Percentiles rank a stretch among this genome's conserved stretches.
phyloP scores from a whole-genome alignment of 192 early-diverging fungal genomes.

The Coemansia sp. region DNA sequence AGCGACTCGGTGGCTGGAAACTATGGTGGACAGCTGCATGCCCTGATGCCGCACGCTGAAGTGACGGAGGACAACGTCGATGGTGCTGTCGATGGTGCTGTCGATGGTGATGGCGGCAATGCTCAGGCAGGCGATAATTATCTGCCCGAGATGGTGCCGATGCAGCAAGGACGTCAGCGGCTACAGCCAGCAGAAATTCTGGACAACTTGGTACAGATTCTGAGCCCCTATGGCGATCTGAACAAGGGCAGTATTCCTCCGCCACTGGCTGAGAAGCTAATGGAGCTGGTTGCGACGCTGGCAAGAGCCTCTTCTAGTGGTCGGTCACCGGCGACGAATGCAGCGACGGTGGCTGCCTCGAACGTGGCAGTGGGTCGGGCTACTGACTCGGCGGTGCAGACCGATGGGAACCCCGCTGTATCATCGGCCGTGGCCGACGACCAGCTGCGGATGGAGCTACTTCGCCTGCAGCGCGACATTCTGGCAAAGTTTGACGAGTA shows the following conservation, averaged over 20 bases:
- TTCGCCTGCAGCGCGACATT: constrained; percentile 23
- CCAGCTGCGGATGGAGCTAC: constrained; percentile 15
- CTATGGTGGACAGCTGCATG: too few relatives aligned
- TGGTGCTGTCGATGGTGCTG: too few relatives aligned
- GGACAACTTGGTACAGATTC: background rate
- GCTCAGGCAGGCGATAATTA: too few relatives aligned
- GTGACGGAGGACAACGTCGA: too few relatives aligned
- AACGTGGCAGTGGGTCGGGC: too few relatives aligned
- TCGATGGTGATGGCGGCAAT: too few relatives aligned
- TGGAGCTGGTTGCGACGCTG: constrained; percentile 18
- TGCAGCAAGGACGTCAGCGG: background rate
- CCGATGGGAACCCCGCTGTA: background rate
- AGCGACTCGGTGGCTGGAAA: constrained; percentile 13
- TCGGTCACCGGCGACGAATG: background rate
- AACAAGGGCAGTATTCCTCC: constrained; percentile 7
- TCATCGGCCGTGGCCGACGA: too few relatives aligned
- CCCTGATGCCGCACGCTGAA: too few relatives aligned
- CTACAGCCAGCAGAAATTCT: background rate
- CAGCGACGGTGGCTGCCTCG: too few relatives aligned
- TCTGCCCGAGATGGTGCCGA: background rate
- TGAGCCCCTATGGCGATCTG: background rate
- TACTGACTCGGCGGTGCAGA: constrained; percentile 18
- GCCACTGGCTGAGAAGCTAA: constrained; percentile 29
- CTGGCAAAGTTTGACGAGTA: constrained; percentile 31
- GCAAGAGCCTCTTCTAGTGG: background rate